Conservation (phyloP, 139 green algal species). For the Zygnema circumcarinatum region DNA sequence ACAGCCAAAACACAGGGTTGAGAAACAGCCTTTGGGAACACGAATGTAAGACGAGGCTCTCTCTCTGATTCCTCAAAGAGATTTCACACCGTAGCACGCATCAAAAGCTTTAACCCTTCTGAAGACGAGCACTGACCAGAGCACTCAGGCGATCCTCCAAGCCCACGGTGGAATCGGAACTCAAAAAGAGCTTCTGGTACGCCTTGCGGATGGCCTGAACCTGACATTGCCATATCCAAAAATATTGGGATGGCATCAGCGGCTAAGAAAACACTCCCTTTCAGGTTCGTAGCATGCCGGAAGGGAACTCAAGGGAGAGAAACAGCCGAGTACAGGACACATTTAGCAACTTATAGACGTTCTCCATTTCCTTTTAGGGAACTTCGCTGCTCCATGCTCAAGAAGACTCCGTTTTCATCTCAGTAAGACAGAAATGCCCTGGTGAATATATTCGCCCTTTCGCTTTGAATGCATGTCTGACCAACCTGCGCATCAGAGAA, state of each 20-base stretch:
- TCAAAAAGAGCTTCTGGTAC: conserved; percentile 45
- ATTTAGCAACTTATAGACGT: no score
- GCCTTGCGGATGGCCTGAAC: conserved; percentile 23
- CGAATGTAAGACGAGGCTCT: not conserved
- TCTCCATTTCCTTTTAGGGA: no score
- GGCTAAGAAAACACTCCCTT: no score
- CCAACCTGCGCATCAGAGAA: conserved; percentile 52
- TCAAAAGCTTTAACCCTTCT: not conserved
- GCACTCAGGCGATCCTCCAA: conserved; percentile 43
- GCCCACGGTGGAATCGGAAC: conserved; percentile 1
- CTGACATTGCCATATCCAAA: not conserved
- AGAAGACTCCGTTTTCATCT: no score
- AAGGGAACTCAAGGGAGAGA: no score
- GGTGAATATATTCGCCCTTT: no score
- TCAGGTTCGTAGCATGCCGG: no score
- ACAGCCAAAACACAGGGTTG: not conserved
- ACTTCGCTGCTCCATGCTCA: no score
- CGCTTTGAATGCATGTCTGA: no score
- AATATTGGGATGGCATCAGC: no score
- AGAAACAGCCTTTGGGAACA: not conserved
- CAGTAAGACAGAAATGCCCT: no score
- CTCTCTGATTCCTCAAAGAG: not conserved
- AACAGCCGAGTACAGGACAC: no score
- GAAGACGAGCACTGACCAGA: conserved; percentile 38
- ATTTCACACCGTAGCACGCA: not conserved